phyloP scores from a whole-genome alignment of 805 yeast genomes.

The Starmerella bacillaris region DNA sequence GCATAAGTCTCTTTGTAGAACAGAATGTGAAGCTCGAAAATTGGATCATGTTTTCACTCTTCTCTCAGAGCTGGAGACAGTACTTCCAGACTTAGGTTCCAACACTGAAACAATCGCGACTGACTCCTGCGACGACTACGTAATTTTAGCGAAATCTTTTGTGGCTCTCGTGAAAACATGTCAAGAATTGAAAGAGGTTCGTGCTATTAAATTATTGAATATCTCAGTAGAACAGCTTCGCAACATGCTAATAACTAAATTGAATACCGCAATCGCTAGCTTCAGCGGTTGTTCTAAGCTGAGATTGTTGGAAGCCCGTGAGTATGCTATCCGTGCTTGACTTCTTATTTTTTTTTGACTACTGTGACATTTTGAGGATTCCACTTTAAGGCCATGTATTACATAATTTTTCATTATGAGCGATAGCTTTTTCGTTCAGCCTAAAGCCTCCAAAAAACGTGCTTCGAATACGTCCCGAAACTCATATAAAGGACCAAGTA shows the following conservation, averaged over 20 bases:
- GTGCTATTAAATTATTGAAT: slow-evolving; percentile 6
- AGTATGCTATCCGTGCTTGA: slow-evolving; percentile 1
- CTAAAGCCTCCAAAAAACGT: not conserved
- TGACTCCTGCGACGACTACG: not conserved
- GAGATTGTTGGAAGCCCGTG: slow-evolving; percentile 7
- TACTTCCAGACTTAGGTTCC: slow-evolving; percentile 2
- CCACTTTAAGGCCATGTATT: not conserved
- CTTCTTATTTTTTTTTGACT: not conserved
- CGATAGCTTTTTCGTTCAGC: slow-evolving; percentile 8
- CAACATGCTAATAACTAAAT: slow-evolving; percentile 3
- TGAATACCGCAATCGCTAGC: slow-evolving; percentile 1
- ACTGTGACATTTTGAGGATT: not conserved
- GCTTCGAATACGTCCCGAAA: not conserved
- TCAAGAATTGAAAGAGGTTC: slow-evolving; percentile 3
- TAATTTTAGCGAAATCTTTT: slow-evolving; percentile 4
- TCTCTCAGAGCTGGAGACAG: slow-evolving; percentile 11
- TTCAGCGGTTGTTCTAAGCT: not conserved
- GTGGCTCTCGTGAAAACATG: slow-evolving; percentile 8
- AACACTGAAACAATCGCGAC: slow-evolving; percentile 1
- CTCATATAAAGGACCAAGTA: not conserved
- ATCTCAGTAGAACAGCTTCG: slow-evolving; percentile 2
- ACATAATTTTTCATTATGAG: slow-evolving; percentile 4
- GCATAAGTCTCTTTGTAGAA: slow-evolving; percentile 3
- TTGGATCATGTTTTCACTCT: slow-evolving; percentile 8
- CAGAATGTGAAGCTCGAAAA: slow-evolving; percentile 7